phyloP scores from a whole-genome alignment of 108 stramenopile species.

The Cyclotella distinguenda region DNA sequence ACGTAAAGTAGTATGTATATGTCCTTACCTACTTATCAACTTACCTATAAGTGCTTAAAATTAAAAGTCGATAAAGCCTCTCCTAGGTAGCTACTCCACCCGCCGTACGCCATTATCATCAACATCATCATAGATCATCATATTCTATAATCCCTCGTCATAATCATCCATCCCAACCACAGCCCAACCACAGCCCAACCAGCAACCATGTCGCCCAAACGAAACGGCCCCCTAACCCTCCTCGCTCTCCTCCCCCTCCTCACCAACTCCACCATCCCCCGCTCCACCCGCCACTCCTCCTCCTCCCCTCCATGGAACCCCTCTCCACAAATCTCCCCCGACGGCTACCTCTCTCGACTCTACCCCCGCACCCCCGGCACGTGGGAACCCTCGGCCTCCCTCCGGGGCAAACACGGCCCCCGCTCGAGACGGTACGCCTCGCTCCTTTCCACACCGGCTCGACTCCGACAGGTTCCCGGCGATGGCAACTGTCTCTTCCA shows the following conservation, averaged over 20 bases:
- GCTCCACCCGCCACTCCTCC: neutral
- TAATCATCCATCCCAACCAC: too few species aligned
- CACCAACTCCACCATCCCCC: neutral
- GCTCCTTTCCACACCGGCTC: conserved; percentile 32
- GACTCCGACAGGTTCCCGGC: conserved; percentile 90
- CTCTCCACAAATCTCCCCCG: conserved; percentile 61
- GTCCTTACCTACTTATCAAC: too few species aligned
- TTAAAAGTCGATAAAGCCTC: neutral
- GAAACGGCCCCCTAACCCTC: too few species aligned
- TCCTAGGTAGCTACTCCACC: too few species aligned
- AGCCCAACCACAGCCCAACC: too few species aligned
- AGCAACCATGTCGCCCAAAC: too few species aligned
- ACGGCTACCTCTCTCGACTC: conserved; percentile 60
- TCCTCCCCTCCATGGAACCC: conserved; percentile 78
- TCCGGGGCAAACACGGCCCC: conserved; percentile 39
- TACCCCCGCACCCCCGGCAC: conserved; percentile 68
- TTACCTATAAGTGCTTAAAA: too few species aligned
- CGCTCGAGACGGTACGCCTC: conserved; percentile 13
- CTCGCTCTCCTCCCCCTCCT: too few species aligned
- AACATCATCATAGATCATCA: too few species aligned
- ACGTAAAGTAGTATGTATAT: too few species aligned
- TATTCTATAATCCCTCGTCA: too few species aligned
- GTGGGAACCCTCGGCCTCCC: conserved; percentile 62
- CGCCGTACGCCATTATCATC: too few species aligned
- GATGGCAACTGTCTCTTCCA: conserved; percentile 93